These are phyloP conservation scores for Pythium aquatile DNA, from an alignment of 352 stramenopile species.

Conservation along the genomic window DNA sequence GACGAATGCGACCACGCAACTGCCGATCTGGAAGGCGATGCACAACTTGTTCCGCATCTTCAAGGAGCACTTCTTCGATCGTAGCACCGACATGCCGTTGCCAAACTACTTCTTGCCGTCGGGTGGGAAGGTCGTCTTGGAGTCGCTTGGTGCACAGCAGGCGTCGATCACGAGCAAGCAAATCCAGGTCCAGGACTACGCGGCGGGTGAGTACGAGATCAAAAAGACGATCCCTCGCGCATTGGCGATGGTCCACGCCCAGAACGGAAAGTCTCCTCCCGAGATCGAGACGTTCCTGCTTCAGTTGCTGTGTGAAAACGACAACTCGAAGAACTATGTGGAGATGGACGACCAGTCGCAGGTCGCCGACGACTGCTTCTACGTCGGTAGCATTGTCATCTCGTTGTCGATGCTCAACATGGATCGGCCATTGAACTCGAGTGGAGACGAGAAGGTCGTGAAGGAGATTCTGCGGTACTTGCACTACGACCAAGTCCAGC, in stretches of 20 bases:
- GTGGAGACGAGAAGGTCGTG: constrained; percentile 51
- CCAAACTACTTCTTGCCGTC: constrained; percentile 86
- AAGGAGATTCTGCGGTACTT: constrained; percentile 76
- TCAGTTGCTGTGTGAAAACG: constrained; percentile 78
- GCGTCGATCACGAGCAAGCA: constrained; percentile 82
- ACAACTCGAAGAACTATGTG: constrained; percentile 90
- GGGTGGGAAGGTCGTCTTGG: constrained; percentile 78
- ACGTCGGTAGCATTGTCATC: constrained; percentile 76
- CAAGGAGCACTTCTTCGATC: constrained; percentile 87
- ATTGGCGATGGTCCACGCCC: constrained; percentile 70
- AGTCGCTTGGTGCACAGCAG: constrained; percentile 73
- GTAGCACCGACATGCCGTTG: constrained; percentile 77
- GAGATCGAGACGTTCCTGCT: constrained; percentile 82
- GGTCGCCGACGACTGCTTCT: constrained; percentile 84
- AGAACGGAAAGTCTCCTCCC: constrained; percentile 73
- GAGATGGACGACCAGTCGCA: constrained; percentile 86
- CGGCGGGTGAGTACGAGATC: constrained; percentile 84
- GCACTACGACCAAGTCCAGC: constrained; percentile 84
- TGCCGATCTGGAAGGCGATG: constrained; percentile 86
- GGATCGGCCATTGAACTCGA: constrained; percentile 51
- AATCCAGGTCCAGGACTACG: constrained; percentile 86
- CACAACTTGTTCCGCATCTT: constrained; percentile 88
- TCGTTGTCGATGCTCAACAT: constrained; percentile 69
- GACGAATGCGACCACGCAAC: constrained; percentile 76
- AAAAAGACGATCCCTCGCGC: constrained; percentile 83